Evolutionary conservation across 139 green algal species (phyloP), one percentile per base, ranked within the genome.

Genomic region (Mesotaenium endlicherianum): DNA sequence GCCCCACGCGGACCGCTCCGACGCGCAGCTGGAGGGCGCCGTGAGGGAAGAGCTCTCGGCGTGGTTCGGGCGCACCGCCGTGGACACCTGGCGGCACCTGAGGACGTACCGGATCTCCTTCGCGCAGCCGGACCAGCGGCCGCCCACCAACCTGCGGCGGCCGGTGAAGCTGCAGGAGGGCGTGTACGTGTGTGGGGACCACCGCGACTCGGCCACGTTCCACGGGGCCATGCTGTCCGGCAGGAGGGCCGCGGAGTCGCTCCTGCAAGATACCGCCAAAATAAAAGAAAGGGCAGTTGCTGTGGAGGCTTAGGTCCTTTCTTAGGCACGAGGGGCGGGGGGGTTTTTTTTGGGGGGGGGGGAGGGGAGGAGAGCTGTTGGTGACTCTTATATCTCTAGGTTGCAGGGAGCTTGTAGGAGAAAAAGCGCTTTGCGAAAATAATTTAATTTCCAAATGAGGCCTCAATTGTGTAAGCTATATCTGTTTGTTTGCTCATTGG

Each of bases 91-190:
- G 95, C 72, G 81, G 49, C 92, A 93, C 53, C 90, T 99, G 3
- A 58, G 86, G 39, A 93, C 90, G 0, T 99, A 98, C 91, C 89
- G 95, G 57, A 98, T 99, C 58, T 93, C 95, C 26, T 99, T 94
- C 86, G 93, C 95, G 30, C 83, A 88, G 38, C 83, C 83, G 16
- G 30, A 88, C 5, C 83, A 88, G 34, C 26, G 76, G 43, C 83
- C 83, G 31, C 83, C 83, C 20, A 77, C 44, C 1, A 59, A 87
- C 14, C 47, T 81, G n/a, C 50, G 30, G 31, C 88, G 93, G 36
- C 71, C 89, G 0, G 92, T 95, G 50, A 8, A 83, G 2, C 91
- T 97, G 4, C 92, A 88, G 30, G 81, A 81, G 14, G 86, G 91
- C 1, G 58, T 97, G 42, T 97, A 90, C 57, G 92, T 96, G 79